Evolutionary conservation across 177 flowering plant species (phyloP).

Genomic region (Vitis hybrid): DNA sequence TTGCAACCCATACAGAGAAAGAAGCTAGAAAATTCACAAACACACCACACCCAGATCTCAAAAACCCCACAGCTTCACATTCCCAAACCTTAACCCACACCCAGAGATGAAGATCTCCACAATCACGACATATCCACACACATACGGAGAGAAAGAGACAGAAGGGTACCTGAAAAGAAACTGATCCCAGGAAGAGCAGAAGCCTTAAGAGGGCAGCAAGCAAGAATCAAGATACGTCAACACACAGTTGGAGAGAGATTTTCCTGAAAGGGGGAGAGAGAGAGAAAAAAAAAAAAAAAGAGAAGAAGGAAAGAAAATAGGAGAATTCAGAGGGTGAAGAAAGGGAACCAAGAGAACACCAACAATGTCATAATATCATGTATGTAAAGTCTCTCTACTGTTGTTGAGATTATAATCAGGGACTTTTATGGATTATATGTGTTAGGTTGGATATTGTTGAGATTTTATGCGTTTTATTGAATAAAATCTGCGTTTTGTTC

Average conservation of each 20-base stretch:
- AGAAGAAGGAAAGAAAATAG: not conserved
- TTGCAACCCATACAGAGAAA: not conserved
- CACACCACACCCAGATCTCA: slow-evolving; percentile 4
- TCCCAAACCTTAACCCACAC: not conserved
- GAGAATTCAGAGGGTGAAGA: not conserved
- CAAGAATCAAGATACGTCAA: no score
- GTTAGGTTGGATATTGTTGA: slow-evolving; percentile 33
- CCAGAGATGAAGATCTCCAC: no score
- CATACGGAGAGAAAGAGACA: no score
- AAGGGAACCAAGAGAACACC: not conserved
- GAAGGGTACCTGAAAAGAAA: no score
- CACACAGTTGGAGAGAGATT: not conserved
- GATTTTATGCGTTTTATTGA: slow-evolving; percentile 12
- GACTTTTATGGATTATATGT: not conserved
- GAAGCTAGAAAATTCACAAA: not conserved
- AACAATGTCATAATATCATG: not conserved
- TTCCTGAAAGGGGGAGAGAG: slow-evolving; percentile 6
- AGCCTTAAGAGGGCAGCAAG: no score
- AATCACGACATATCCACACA: no score
- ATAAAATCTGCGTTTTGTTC: slow-evolving; percentile 12
- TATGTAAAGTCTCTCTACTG: not conserved
- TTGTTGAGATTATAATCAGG: not conserved
- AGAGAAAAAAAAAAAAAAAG: not conserved
- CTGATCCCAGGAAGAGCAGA: no score
- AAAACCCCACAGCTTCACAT: not conserved